Base-by-base conservation (phyloP, 148 eudicot species). In the Persicaria tinctoria region DNA sequence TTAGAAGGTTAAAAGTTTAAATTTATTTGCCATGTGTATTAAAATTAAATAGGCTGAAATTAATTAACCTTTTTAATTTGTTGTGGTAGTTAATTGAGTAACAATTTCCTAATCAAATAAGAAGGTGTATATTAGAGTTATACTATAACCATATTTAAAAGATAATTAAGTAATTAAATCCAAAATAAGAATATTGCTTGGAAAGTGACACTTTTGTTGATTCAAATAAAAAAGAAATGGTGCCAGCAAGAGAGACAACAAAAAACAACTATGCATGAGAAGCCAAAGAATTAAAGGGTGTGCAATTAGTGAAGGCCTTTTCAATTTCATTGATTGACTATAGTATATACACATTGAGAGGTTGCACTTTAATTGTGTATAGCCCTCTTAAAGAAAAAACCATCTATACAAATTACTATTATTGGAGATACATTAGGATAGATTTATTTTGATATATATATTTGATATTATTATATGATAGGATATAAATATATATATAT, bases 251-350 rank as follows among this genome's bases (percentile, higher is more conserved):
- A 66, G 48, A 66, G 70, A 66, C 70, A 66, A 66, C 48, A 66
- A 66, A 41, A 47, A 66, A 66, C 70, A 66, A 66, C 47, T 66
- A 27, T 66, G 70, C 48, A 66, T 66, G 70, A 12, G 48, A 41
- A 41, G 70, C 47, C 70, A 66, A 66, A 66, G 17, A 66, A 44
- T 11, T 11, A 5, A 66, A 38, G 46, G 45, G 41, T 63, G 47
- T 66, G 18, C 70, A 66, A 66, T 10, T 63, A 38, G 69, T 32
- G 11, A 62, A 6, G 69, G 47, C 70, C 48, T 66, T 66, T 66
- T 66, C 70, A 66, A 44, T 66, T 66, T 66, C 70, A 66, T 66
- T 66, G 70, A 32, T 47, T 44, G 70, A 66, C 70, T 66, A 46
- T 23, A 23, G 27, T 23, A 23, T 66, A 66, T 47, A 66, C 44